phyloP scores from a whole-genome alignment of 1,284 basidiomycete species.

The Hortiboletus rubellus region DNA sequence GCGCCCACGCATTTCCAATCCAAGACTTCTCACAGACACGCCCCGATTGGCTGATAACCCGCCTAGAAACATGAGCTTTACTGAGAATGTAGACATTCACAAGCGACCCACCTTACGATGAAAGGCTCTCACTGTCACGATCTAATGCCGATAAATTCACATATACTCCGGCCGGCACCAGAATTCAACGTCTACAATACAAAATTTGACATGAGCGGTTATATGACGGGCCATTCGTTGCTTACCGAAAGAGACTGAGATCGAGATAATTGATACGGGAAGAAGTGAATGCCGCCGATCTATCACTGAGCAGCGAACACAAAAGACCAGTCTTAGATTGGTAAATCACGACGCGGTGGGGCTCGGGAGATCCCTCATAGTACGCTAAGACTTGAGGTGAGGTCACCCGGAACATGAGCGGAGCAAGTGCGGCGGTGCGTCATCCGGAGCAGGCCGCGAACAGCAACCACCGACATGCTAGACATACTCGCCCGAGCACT shows the following conservation, averaged over 20 bases:
- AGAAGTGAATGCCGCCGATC: no score
- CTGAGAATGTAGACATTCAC: neutral
- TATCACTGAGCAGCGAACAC: neutral
- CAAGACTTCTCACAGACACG: slow-evolving; percentile 6
- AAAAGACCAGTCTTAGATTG: neutral
- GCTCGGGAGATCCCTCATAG: neutral
- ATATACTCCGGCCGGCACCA: neutral
- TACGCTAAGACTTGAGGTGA: neutral
- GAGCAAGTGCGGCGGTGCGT: slow-evolving; percentile 3
- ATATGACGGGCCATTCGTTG: neutral
- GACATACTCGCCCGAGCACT: neutral
- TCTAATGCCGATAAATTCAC: slow-evolving; percentile 4
- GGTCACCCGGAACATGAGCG: slow-evolving; percentile 16
- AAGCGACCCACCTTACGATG: slow-evolving; percentile 7
- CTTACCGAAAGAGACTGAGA: neutral
- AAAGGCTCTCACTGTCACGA: neutral
- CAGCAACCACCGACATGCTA: neutral
- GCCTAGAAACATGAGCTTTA: neutral
- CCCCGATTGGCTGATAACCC: slow-evolving; percentile 10
- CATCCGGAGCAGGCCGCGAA: neutral
- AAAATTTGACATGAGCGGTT: neutral
- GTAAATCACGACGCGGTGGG: slow-evolving; percentile 2
- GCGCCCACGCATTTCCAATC: slow-evolving; percentile 1
- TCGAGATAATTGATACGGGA: no score
- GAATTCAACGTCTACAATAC: neutral